These are phyloP conservation scores for Cucumis melo DNA, from an alignment of 306 rosid species.

Conservation along the genomic window DNA sequence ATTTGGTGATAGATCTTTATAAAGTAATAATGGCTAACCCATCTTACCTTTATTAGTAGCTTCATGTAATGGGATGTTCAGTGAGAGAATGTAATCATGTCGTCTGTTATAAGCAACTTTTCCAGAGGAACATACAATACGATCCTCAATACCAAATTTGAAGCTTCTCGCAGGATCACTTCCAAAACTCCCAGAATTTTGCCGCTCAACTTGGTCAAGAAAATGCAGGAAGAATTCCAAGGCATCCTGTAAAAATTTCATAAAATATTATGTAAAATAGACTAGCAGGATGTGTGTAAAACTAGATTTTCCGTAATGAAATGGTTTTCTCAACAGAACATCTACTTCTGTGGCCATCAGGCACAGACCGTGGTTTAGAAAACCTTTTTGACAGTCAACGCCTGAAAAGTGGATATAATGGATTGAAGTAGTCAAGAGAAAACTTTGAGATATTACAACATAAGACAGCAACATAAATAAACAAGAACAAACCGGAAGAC, in stretches of 20 bases:
- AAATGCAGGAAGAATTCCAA: constrained; percentile 95
- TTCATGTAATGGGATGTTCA: constrained; percentile 72
- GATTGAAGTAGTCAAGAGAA: not conserved
- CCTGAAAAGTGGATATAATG: not conserved
- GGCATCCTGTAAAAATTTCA: constrained; percentile 53
- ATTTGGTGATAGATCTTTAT: constrained; percentile 3
- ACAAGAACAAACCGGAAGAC: not conserved
- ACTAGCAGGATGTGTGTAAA: not conserved
- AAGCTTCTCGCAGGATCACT: constrained; percentile 75
- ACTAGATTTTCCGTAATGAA: not conserved
- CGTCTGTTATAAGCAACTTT: constrained; percentile 86
- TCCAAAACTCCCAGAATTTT: constrained; percentile 47
- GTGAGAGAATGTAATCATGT: constrained; percentile 75
- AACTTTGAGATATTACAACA: not conserved
- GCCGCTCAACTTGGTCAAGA: constrained; percentile 85
- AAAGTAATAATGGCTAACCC: constrained; percentile 3
- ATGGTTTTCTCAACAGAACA: not conserved
- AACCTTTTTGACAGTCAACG: not conserved
- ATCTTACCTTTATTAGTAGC: constrained; percentile 75
- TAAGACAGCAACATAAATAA: not conserved
- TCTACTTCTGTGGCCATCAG: not conserved
- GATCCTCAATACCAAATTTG: constrained; percentile 93
- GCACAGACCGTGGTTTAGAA: not conserved
- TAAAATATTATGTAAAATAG: not conserved
- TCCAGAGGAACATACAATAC: constrained; percentile 87